phyloP scores from a whole-genome alignment of 371 early-diverging fungal genomes.

The Mortierella sp. region DNA sequence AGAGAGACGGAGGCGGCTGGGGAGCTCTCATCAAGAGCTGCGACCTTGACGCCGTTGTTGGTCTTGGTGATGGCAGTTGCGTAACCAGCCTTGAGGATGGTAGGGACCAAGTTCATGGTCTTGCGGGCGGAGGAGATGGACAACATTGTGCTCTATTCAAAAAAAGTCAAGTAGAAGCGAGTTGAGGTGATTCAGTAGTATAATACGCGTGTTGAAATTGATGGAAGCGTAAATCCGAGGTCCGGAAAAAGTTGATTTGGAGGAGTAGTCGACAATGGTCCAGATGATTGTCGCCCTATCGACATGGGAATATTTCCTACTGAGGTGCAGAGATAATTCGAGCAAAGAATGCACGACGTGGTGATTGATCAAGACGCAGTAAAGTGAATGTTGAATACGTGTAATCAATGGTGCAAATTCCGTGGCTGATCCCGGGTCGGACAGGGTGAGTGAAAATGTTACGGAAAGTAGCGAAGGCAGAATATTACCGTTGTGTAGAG shows the following conservation, averaged over 20 bases:
- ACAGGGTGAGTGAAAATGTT: neutral
- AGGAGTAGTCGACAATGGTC: neutral
- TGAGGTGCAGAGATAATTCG: neutral
- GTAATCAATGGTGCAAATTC: neutral
- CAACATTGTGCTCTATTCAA: constrained; percentile 54
- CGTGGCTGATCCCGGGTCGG: constrained; percentile 9
- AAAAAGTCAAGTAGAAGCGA: neutral
- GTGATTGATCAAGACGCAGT: neutral
- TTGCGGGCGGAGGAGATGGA: constrained; percentile 73
- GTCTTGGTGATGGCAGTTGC: constrained; percentile 69
- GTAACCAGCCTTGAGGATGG: constrained; percentile 68
- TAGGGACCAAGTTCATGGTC: constrained; percentile 70
- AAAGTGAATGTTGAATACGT: neutral
- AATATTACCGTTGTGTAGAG: constrained; percentile 13
- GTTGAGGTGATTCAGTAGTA: neutral
- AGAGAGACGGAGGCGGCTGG: constrained; percentile 88
- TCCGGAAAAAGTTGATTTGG: neutral
- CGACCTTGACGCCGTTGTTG: constrained; percentile 69
- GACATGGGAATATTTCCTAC: neutral
- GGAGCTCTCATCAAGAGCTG: constrained; percentile 69
- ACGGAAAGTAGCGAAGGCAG: neutral
- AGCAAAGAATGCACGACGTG: neutral
- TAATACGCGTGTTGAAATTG: neutral
- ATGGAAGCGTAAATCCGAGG: neutral
- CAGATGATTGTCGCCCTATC: neutral